A percentile compares a stretch with the other conserved stretches of the same genome.
These are phyloP conservation scores for Euphorbia pulcherrima DNA, from an alignment of 345 rosid species.

Conservation along the genomic window DNA sequence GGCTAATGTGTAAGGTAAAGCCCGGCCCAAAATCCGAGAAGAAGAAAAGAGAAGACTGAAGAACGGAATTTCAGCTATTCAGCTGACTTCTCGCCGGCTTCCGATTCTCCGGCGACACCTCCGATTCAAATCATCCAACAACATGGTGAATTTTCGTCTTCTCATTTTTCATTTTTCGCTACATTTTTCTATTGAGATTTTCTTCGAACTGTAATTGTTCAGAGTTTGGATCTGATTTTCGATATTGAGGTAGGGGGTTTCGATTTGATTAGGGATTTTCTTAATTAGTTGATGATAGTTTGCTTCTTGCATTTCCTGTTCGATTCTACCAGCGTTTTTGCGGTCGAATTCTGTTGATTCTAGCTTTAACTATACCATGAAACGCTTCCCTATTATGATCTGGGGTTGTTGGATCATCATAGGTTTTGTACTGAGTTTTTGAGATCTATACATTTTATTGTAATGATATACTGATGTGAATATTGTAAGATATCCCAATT, in stretches of 20 bases:
- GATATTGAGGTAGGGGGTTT: background rate
- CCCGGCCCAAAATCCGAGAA: too few relatives aligned
- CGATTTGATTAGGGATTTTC: background rate
- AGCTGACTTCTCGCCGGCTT: background rate
- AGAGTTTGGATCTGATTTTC: constrained; percentile 1
- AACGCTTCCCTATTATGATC: background rate
- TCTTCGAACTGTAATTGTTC: background rate
- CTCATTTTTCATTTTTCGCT: background rate
- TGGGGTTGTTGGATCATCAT: background rate
- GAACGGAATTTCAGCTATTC: background rate
- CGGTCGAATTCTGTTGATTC: background rate
- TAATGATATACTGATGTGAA: background rate
- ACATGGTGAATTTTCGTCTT: background rate
- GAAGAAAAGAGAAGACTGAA: background rate
- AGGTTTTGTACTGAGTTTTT: background rate
- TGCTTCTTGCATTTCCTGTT: background rate
- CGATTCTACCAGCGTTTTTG: background rate
- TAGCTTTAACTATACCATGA: background rate
- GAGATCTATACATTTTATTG: background rate
- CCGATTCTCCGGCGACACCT: too few relatives aligned
- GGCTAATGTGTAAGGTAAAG: too few relatives aligned
- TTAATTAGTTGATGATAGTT: background rate
- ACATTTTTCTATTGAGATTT: constrained; percentile 25
- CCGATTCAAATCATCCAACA: background rate
- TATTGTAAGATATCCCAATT: background rate